These are phyloP conservation scores for Neonectria sp. DNA, from an alignment of 2,329 filamentous ascomycete species.

Conservation along the genomic window DNA sequence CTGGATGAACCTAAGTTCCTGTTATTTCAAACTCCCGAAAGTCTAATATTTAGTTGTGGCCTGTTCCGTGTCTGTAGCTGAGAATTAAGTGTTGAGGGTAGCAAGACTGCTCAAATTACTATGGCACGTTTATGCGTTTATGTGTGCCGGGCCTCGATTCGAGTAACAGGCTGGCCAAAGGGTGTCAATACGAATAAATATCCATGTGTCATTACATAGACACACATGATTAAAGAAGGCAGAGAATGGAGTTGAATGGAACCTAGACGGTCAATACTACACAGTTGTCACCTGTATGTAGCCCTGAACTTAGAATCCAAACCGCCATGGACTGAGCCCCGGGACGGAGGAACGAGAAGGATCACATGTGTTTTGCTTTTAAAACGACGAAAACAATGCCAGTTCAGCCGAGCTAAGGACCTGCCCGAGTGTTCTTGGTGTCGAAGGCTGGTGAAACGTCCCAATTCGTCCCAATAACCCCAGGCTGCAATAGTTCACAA, in stretches of 20 bases:
- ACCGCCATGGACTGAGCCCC: background rate
- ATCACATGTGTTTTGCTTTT: background rate
- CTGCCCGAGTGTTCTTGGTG: background rate
- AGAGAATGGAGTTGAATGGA: background rate
- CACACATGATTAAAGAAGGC: background rate
- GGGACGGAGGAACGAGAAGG: background rate
- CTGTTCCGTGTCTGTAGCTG: background rate
- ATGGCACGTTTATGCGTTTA: background rate
- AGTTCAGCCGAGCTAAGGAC: background rate
- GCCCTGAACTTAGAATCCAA: background rate
- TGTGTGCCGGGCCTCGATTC: background rate
- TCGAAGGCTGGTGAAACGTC: slow-evolving; percentile 1
- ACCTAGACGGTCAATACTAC: background rate
- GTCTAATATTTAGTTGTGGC: background rate
- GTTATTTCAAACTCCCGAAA: background rate
- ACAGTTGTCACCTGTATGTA: background rate
- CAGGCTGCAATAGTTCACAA: background rate
- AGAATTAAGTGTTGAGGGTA: background rate
- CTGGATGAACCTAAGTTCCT: background rate
- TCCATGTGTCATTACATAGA: background rate
- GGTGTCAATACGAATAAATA: background rate
- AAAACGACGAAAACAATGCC: background rate
- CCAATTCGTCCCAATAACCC: background rate
- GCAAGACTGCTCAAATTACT: background rate
- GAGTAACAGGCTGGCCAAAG: background rate